These are phyloP conservation scores for Durio zibethinus DNA, from an alignment of 345 rosid genomes.

Conservation along the genomic window DNA sequence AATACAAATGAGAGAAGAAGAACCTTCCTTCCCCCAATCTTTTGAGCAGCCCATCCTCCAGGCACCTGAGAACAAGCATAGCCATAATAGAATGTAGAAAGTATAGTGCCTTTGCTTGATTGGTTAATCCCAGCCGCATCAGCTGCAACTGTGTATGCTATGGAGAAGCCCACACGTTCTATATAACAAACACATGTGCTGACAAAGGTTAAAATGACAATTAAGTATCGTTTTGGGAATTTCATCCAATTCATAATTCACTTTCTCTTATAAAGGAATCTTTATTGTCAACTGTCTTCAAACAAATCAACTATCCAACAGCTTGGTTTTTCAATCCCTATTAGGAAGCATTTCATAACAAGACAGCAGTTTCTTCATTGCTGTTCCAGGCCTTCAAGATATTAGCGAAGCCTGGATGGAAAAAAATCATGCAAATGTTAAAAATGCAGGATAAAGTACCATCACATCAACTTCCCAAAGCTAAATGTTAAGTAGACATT, in stretches of 20 bases:
- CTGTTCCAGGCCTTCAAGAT: neutral
- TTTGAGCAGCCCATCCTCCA: conserved; percentile 99
- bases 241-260: conserved; percentile 50
- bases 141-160: conserved; percentile 86
- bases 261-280: conserved; percentile 16
- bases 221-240: conserved; percentile 74
- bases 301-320: conserved; percentile 13
- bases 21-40: conserved; percentile 79
- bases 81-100: conserved; percentile 85
- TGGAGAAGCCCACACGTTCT: conserved; percentile 96
- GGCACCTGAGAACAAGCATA: conserved; percentile 97
- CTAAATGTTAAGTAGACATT: neutral
- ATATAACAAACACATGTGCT: conserved; percentile 87
- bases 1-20: conserved; percentile 82
- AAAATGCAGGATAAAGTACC: neutral
- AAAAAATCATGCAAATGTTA: neutral
- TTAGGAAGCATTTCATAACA: conserved; percentile 8
- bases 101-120: conserved; percentile 84
- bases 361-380: conserved; percentile 3
- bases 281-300: conserved; percentile 17
- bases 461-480: neutral
- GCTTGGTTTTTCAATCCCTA: neutral
- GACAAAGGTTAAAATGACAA: conserved; percentile 79
- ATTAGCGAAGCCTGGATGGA: neutral
- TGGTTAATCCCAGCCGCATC: conserved; percentile 88